Conservation (phyloP, 805 yeast species). For the Starmerella potacharoeniae region DNA sequence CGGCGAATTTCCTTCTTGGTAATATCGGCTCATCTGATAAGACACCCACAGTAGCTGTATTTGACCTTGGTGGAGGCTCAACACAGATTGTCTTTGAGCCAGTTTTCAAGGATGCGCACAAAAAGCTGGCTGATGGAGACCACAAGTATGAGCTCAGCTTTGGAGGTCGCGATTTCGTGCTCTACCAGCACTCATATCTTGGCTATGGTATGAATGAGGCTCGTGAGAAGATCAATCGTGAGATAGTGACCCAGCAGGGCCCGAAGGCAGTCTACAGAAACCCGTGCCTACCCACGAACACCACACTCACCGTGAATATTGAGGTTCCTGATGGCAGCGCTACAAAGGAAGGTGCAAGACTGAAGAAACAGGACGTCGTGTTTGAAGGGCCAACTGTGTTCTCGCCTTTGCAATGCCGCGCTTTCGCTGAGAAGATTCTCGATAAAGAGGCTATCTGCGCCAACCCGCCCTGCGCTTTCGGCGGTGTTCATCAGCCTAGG, state of each 20-base stretch:
- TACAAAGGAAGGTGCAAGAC: conserved; percentile 14
- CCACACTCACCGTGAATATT: conserved; percentile 47
- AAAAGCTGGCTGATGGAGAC: conserved; percentile 66
- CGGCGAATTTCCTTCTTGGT: conserved; percentile 85
- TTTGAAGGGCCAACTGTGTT: conserved; percentile 54
- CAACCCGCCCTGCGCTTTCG: conserved; percentile 80
- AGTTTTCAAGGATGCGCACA: conserved; percentile 34
- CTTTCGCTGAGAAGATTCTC: conserved; percentile 66
- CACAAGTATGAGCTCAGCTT: conserved; percentile 71
- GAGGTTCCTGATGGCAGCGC: conserved; percentile 36
- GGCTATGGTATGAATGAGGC: conserved; percentile 96
- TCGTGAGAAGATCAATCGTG: conserved; percentile 63
- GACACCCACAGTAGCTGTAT: conserved; percentile 86
- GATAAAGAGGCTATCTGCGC: conserved; percentile 73
- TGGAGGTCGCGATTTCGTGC: conserved; percentile 66
- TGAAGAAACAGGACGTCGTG: conserved; percentile 32
- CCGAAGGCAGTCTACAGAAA: conserved; percentile 35
- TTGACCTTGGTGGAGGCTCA: conserved; percentile 97
- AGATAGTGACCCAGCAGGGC: conserved; percentile 41
- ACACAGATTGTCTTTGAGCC: conserved; percentile 99
- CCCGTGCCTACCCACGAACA: conserved; percentile 84
- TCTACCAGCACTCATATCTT: conserved; percentile 89
- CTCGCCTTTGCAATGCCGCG: conserved; percentile 79
- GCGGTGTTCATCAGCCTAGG: conserved; percentile 95
- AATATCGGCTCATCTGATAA: conserved; percentile 76